These are phyloP conservation scores for Colletotrichum camelliae DNA, from an alignment of 2,329 filamentous ascomycete species.

Conservation along the genomic window DNA sequence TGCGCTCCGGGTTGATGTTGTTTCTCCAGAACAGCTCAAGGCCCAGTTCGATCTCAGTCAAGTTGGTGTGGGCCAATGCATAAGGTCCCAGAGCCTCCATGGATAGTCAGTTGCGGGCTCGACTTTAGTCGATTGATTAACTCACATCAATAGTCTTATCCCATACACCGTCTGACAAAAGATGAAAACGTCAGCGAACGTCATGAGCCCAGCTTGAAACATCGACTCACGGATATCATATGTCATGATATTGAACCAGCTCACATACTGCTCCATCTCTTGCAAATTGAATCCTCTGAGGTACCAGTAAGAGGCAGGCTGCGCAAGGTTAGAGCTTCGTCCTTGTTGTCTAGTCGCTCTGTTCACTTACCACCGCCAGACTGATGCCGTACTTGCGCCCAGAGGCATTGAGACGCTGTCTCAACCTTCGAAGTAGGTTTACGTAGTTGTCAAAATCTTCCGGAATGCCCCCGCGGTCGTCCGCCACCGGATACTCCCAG, in stretches of 20 bases:
- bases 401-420: background rate
- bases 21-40: constrained; percentile 30
- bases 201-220: background rate
- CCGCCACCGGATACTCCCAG: constrained; percentile 43
- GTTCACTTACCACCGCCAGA: background rate
- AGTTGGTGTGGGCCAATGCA: constrained; percentile 33
- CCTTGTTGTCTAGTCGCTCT: background rate
- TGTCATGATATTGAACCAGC: constrained; percentile 46
- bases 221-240: constrained; percentile 39
- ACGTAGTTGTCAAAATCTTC: constrained; percentile 40
- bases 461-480: constrained; percentile 38
- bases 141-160: constrained; percentile 24
- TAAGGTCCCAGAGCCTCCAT: background rate
- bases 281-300: constrained; percentile 29
- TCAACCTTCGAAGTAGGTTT: constrained; percentile 12
- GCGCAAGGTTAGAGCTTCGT: constrained; percentile 21
- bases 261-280: constrained; percentile 19
- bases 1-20: constrained; percentile 29
- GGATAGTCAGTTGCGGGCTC: background rate
- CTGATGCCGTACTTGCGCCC: background rate
- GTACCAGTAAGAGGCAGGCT: constrained; percentile 32
- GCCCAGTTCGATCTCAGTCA: constrained; percentile 33
- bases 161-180: constrained; percentile 23
- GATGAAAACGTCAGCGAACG: background rate
- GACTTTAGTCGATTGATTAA: constrained; percentile 6